Conservation (phyloP, 2,329 filamentous ascomycete genomes). For the Trichoderma sp. region DNA sequence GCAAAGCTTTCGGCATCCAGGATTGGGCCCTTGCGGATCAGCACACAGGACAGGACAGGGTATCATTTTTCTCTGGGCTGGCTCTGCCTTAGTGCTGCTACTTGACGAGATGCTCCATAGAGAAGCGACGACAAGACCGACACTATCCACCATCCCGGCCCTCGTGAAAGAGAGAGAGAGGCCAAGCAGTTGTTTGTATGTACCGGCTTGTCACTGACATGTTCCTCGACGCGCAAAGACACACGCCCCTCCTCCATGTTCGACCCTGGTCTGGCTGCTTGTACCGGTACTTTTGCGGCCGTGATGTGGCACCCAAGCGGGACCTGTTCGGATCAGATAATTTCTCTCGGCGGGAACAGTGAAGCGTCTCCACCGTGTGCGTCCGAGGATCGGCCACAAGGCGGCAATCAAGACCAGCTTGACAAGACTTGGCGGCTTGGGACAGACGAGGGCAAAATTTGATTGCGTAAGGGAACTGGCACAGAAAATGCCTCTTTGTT, state of each 20-base stretch:
- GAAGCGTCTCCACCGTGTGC: constrained; percentile 6
- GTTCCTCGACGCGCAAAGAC: background rate
- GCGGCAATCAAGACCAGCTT: background rate
- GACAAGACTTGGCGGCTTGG: constrained; percentile 5
- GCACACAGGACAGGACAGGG: constrained; percentile 8
- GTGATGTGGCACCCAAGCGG: constrained; percentile 23
- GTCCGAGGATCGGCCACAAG: constrained; percentile 21
- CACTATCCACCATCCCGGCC: constrained; percentile 19
- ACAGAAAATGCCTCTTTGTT: constrained; percentile 16
- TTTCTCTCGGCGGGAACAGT: constrained; percentile 31
- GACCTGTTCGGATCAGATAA: constrained; percentile 44
- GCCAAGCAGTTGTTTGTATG: background rate
- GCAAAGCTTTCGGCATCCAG: background rate
- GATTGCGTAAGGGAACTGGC: constrained; percentile 18
- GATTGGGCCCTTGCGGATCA: background rate
- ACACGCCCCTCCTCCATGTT: constrained; percentile 15
- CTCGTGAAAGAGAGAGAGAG: background rate
- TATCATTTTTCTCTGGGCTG: background rate
- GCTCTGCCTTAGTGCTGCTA: background rate
- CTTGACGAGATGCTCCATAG: constrained; percentile 4
- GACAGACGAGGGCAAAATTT: background rate
- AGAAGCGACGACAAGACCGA: constrained; percentile 4
- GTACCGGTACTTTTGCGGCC: constrained; percentile 18
- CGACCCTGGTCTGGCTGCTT: background rate
- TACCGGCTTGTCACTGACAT: constrained; percentile 8